These are phyloP conservation scores for Xylariales sp. DNA, from an alignment of 2,329 filamentous ascomycete genomes.

Conservation along the genomic window DNA sequence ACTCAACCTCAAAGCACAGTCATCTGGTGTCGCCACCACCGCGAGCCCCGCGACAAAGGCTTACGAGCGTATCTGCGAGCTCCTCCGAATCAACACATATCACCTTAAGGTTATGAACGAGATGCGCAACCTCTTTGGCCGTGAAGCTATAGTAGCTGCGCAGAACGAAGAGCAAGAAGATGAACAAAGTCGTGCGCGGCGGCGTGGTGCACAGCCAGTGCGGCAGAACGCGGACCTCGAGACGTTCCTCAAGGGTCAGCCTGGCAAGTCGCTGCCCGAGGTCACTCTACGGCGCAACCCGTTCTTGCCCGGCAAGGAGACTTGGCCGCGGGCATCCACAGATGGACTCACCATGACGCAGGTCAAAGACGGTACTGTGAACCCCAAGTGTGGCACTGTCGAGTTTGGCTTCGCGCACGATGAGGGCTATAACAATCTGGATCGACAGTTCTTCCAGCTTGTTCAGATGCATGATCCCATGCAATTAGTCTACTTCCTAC, in stretches of 20 bases:
- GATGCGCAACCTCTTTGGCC: constrained; percentile 65
- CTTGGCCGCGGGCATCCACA: constrained; percentile 76
- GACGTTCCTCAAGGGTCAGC: constrained; percentile 48
- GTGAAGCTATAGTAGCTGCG: constrained; percentile 52
- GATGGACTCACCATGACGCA: constrained; percentile 80
- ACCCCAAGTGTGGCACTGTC: constrained; percentile 45
- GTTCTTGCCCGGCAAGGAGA: constrained; percentile 81
- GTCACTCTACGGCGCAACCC: constrained; percentile 72
- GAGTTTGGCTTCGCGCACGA: constrained; percentile 80
- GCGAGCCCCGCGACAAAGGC: constrained; percentile 12
- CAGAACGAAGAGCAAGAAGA: constrained; percentile 42
- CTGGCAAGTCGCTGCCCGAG: constrained; percentile 62
- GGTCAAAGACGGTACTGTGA: constrained; percentile 29
- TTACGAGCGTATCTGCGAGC: constrained; percentile 32
- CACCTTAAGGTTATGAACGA: constrained; percentile 85
- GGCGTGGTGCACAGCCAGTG: constrained; percentile 29
- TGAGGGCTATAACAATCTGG: constrained; percentile 65
- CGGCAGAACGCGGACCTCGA: constrained; percentile 53
- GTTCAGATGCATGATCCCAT: constrained; percentile 85
- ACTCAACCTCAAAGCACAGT: constrained; percentile 20
- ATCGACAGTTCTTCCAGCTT: constrained; percentile 69
- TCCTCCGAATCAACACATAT: constrained; percentile 54
- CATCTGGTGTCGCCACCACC: constrained; percentile 9
- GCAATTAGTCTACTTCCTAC: constrained; percentile 70
- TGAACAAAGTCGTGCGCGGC: constrained; percentile 31